Conservation (phyloP, 768 basidiomycete species). For the Macrolepiota dolichaula region DNA sequence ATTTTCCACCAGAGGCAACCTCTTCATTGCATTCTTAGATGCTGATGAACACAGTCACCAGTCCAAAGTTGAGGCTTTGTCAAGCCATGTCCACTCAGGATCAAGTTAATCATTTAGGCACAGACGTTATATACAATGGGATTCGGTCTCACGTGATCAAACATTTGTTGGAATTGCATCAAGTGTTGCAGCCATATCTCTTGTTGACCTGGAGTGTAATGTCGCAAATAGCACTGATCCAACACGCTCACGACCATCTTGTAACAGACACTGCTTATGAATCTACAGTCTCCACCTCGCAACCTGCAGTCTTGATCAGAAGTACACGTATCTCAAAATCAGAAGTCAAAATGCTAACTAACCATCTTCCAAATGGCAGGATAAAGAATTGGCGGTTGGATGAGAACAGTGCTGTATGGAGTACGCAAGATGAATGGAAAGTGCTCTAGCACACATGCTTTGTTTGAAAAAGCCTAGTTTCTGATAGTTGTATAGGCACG, state of each 20-base stretch:
- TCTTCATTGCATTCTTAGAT: no score
- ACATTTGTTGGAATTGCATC: no score
- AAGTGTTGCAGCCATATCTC: no score
- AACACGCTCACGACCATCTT: constrained; percentile 75
- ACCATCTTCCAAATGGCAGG: constrained; percentile 29
- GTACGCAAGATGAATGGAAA: constrained; percentile 88
- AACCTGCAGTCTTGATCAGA: constrained; percentile 80
- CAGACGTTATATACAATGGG: no score
- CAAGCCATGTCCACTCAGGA: no score
- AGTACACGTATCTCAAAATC: constrained; percentile 35
- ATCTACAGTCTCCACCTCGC: constrained; percentile 84
- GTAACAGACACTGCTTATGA: constrained; percentile 88
- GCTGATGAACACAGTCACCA: no score
- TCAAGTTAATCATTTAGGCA: no score
- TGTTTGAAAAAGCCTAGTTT: background rate
- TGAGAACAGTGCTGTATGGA: constrained; percentile 71
- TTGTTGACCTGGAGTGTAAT: constrained; percentile 28
- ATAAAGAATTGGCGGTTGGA: constrained; percentile 87
- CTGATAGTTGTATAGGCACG: constrained; percentile 62
- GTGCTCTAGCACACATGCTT: constrained; percentile 33
- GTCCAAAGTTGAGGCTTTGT: no score
- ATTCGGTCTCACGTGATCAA: no score
- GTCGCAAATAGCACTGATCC: constrained; percentile 80
- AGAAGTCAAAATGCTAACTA: background rate
- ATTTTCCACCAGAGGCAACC: no score